These are phyloP conservation scores for Mycena filopes DNA, from an alignment of 768 basidiomycete species.

Conservation along the genomic window DNA sequence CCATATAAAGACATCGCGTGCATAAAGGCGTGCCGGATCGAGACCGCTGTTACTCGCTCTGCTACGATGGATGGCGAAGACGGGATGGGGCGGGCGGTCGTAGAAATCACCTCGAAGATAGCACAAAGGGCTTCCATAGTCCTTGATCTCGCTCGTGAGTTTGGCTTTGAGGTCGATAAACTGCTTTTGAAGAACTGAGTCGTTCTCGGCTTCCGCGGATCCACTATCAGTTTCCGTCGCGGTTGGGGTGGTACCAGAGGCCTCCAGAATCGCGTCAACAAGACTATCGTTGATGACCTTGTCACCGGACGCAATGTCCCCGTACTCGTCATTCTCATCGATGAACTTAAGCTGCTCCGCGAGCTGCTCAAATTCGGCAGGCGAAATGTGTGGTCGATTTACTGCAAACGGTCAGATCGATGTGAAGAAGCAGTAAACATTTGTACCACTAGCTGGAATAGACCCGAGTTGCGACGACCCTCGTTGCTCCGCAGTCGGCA, in stretches of 20 bases:
- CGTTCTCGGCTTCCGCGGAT: too few species aligned
- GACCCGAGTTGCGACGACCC: too few species aligned
- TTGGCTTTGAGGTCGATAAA: neutral
- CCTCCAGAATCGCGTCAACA: conserved; percentile 10
- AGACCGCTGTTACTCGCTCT: neutral
- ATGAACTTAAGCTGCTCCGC: conserved; percentile 7
- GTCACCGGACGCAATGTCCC: neutral
- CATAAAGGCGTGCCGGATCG: neutral
- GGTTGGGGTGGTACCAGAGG: too few species aligned
- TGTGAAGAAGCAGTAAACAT: too few species aligned
- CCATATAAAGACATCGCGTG: neutral
- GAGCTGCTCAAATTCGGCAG: too few species aligned
- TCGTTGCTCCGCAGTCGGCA: too few species aligned
- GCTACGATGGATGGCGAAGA: conserved; percentile 10
- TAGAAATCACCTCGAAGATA: conserved; percentile 12
- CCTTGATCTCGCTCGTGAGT: neutral
- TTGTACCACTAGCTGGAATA: too few species aligned
- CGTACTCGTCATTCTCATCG: conserved; percentile 11
- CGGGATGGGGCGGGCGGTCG: conserved; percentile 12
- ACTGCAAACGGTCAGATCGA: too few species aligned
- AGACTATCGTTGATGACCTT: too few species aligned
- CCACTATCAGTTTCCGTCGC: neutral
- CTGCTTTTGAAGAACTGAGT: conserved; percentile 5
- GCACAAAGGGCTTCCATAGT: neutral
- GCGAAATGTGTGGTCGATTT: too few species aligned